phyloP scores from a whole-genome alignment of 163 green algal genomes.

The Volvox carteri region DNA sequence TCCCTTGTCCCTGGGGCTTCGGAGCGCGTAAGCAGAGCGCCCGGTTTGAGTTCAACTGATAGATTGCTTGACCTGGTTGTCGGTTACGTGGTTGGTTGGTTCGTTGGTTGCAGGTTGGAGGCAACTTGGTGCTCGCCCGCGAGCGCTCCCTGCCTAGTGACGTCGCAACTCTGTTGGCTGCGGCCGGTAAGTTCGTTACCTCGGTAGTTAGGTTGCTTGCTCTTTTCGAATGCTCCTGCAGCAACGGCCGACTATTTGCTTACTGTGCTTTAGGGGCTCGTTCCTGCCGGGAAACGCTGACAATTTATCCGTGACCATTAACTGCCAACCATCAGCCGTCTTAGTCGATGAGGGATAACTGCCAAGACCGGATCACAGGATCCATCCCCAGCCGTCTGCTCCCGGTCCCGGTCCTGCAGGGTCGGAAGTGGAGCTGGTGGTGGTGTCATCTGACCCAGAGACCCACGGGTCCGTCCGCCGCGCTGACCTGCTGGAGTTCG shows the following conservation, averaged over 20 bases:
- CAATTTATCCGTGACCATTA: too few species aligned
- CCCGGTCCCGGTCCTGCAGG: not conserved
- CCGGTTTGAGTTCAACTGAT: too few species aligned
- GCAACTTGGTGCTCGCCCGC: constrained; percentile 78
- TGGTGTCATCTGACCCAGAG: not conserved
- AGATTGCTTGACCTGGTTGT: not conserved
- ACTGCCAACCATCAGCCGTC: too few species aligned
- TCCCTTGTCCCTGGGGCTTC: too few species aligned
- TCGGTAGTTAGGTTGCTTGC: not conserved
- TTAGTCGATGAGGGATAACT: too few species aligned
- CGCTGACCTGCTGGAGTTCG: constrained; percentile 16
- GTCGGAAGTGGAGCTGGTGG: constrained; percentile 42
- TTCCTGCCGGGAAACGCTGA: too few species aligned
- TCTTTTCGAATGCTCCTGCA: too few species aligned
- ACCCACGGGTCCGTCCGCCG: not conserved
- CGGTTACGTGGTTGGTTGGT: too few species aligned
- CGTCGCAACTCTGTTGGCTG: constrained; percentile 75
- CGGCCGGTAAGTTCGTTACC: constrained; percentile 54
- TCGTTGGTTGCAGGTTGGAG: constrained; percentile 61
- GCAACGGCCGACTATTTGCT: too few species aligned
- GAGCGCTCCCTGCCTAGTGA: constrained; percentile 76
- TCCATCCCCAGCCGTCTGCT: not conserved
- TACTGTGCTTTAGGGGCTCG: too few species aligned
- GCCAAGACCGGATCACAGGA: too few species aligned
- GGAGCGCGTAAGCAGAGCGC: too few species aligned